Evolutionary conservation across 345 rosid genomes (phyloP).

Genomic region (Brassica cretica): DNA sequence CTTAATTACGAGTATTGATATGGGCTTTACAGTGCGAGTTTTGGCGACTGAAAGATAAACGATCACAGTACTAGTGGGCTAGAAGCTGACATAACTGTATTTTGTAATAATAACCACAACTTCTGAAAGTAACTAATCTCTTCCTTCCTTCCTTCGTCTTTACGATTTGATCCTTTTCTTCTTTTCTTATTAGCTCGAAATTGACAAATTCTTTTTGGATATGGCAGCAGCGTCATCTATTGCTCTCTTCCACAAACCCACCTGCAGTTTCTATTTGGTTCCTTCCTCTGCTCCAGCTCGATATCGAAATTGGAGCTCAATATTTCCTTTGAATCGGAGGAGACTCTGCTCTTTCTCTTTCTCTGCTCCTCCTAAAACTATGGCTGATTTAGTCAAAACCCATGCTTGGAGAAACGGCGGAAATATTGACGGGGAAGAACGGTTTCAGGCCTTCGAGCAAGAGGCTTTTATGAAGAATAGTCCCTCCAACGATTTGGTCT

Average conservation of each 20-base stretch:
- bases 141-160: neutral
- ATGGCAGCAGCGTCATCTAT: constrained; percentile 42
- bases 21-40: neutral
- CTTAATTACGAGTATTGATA: neutral
- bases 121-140: neutral
- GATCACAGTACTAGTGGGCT: neutral
- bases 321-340: constrained; percentile 15
- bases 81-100: neutral
- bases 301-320: constrained; percentile 21
- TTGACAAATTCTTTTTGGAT: constrained; percentile 11
- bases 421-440: constrained; percentile 41
- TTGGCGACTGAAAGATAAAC: neutral
- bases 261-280: neutral
- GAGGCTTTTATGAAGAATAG: constrained; percentile 41
- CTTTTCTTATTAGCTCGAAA: neutral
- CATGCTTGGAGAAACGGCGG: constrained; percentile 35
- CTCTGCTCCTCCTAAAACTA: constrained; percentile 22
- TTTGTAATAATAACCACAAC: neutral
- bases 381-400: constrained; percentile 41
- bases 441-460: constrained; percentile 33
- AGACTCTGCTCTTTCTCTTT: constrained; percentile 9
- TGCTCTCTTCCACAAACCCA: constrained; percentile 27
- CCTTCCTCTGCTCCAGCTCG: constrained; percentile 24
- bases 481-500: constrained; percentile 24
- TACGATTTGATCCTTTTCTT: neutral